A percentile compares a stretch with the other conserved stretches of the same genome.
Evolutionary conservation across 257 asterid species (phyloP).

Genomic region (Solanum ossicruentum): DNA sequence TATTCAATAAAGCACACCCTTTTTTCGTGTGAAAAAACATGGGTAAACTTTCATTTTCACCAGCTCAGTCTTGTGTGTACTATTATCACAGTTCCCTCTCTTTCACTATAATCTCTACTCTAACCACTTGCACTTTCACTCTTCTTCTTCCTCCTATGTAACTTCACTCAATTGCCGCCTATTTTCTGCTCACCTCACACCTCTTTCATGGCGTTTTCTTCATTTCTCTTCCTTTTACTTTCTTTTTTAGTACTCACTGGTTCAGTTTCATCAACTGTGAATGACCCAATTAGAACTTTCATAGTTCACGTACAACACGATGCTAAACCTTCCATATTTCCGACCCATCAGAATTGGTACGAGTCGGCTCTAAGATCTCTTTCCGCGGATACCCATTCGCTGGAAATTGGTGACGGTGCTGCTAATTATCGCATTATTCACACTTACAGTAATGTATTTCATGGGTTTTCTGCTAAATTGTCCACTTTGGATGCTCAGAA

Average conservation of each 20-base stretch:
- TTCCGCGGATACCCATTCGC: neutral
- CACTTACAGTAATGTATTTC: constrained; percentile 51
- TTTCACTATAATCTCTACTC: neutral
- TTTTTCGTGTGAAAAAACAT: too few relatives aligned
- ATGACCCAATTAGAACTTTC: constrained; percentile 21
- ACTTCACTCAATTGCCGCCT: neutral
- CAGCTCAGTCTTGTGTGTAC: neutral
- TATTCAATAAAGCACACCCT: too few relatives aligned
- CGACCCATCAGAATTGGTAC: constrained; percentile 56
- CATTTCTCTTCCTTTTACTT: neutral
- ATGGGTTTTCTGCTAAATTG: constrained; percentile 70
- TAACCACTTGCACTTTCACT: neutral
- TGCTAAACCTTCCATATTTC: constrained; percentile 55
- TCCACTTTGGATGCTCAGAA: constrained; percentile 26
- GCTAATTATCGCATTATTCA: constrained; percentile 21
- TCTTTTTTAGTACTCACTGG: neutral
- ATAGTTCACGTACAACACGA: constrained; percentile 47
- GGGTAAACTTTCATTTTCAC: neutral
- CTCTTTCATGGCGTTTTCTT: neutral
- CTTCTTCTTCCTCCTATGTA: neutral
- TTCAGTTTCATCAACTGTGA: neutral
- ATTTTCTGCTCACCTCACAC: neutral
- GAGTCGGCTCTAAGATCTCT: constrained; percentile 39
- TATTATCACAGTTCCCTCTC: neutral
- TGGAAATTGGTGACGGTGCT: neutral